These are phyloP conservation scores for Trichosporon asahii DNA, from an alignment of 1,284 basidiomycete species.

Conservation along the genomic window DNA sequence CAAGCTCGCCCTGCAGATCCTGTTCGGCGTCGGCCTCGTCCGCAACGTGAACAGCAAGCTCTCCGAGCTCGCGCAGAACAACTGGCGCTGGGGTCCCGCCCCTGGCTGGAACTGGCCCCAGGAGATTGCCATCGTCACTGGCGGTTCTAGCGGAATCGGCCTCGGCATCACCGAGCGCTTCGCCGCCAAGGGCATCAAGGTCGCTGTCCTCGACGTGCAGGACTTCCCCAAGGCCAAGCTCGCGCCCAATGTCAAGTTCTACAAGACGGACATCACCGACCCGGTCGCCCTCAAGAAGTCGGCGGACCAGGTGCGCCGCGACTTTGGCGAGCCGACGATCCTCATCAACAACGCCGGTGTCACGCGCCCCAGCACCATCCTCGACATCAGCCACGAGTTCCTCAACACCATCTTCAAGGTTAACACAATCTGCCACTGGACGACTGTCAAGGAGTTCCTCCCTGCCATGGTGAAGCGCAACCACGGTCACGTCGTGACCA, in stretches of 20 bases:
- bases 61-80: conserved; percentile 11
- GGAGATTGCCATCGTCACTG: conserved; percentile 17
- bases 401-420: conserved; percentile 19
- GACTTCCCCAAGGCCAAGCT: conserved; percentile 9
- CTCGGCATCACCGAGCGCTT: conserved; percentile 12
- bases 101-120: conserved; percentile 17
- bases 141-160: conserved; percentile 16
- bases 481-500: conserved; percentile 23
- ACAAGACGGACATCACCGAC: conserved; percentile 19
- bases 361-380: conserved; percentile 13
- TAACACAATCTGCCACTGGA: conserved; percentile 23
- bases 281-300: conserved; percentile 9
- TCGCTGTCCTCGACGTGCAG: conserved; percentile 15
- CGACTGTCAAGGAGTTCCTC: conserved; percentile 15
- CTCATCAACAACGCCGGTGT: conserved; percentile 24
- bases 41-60: conserved; percentile 12
- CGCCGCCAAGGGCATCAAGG: conserved; percentile 15
- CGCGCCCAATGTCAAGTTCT: conserved; percentile 9
- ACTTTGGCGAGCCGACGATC: conserved; percentile 15
- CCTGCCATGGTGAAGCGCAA: conserved; percentile 21
- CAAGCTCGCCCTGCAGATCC: conserved; percentile 2
- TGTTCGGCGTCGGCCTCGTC: conserved; percentile 4
- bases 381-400: conserved; percentile 15
- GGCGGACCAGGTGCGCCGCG: conserved; percentile 13
- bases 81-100: conserved; percentile 6